Percentiles rank a stretch among this genome's conserved stretches.
Conservation (phyloP, 78 protist species). For the Cavenderia fasciculata region DNA sequence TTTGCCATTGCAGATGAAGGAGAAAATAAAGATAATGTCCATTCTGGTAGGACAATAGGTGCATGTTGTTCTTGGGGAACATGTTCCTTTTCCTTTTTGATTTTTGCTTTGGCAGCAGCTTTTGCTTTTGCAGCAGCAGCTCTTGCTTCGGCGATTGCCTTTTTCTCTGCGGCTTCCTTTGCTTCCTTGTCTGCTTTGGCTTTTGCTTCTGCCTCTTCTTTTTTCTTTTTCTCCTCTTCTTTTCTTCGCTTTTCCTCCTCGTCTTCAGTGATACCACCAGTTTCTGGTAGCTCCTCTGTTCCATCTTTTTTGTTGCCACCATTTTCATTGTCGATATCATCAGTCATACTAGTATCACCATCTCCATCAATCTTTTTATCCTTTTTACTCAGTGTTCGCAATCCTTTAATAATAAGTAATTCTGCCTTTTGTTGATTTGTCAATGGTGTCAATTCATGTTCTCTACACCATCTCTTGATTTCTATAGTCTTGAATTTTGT, state of each 20-base stretch:
- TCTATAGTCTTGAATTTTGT: not conserved
- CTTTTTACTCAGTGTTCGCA: not conserved
- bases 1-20: conserved; percentile 3
- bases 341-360: not conserved
- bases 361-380: not conserved
- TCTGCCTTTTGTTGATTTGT: not conserved
- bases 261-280: not conserved
- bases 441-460: conserved; percentile 25
- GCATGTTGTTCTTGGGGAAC: not conserved
- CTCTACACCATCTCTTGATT: conserved; percentile 40
- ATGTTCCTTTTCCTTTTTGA: not conserved
- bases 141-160: not conserved
- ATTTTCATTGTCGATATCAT: not conserved
- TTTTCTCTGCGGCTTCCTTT: not conserved
- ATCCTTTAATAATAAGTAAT: not conserved
- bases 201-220: not conserved
- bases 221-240: not conserved
- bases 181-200: not conserved
- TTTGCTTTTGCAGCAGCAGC: not conserved
- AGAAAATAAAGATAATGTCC: conserved; percentile 13
- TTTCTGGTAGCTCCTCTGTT: not conserved
- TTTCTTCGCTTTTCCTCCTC: not conserved
- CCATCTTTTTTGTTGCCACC: not conserved
- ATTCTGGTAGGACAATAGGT: not conserved
- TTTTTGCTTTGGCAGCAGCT: not conserved